Evolutionary conservation across 768 basidiomycete species (phyloP).

Genomic region (Coprinopsis marcescibilis): DNA sequence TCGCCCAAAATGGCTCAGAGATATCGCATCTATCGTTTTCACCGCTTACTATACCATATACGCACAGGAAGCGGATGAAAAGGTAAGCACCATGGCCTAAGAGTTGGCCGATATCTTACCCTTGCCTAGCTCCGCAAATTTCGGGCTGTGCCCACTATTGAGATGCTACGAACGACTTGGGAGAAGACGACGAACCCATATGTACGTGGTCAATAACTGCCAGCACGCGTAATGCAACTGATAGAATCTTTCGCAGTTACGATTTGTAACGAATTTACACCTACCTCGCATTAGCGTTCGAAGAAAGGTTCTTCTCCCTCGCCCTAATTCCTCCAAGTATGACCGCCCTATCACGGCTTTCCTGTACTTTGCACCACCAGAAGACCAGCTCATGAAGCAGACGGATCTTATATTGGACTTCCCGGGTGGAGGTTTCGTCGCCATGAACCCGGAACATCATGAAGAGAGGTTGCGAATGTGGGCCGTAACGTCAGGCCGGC

Average conservation of each 20-base stretch:
- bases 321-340: conserved; percentile 71
- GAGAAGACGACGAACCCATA: conserved; percentile 95
- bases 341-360: conserved; percentile 77
- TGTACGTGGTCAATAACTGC: conserved; percentile 35
- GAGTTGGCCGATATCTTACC: background rate
- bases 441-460: conserved; percentile 94
- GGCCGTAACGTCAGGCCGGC: conserved; percentile 73
- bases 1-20: conserved; percentile 84
- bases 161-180: conserved; percentile 95
- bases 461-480: conserved; percentile 88
- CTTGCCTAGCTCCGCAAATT: conserved; percentile 73
- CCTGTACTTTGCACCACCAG: conserved; percentile 75
- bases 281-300: conserved; percentile 59
- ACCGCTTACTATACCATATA: conserved; percentile 82
- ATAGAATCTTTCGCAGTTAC: conserved; percentile 44
- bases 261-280: conserved; percentile 52
- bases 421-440: conserved; percentile 95
- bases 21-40: conserved; percentile 81
- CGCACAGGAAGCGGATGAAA: conserved; percentile 92
- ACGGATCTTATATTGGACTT: conserved; percentile 88
- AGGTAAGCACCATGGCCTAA: conserved; percentile 42
- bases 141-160: conserved; percentile 89
- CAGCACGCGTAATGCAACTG: conserved; percentile 2
- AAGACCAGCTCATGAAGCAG: conserved; percentile 52
- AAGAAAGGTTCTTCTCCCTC: conserved; percentile 75